Conservation (phyloP, 1,284 basidiomycete genomes). For the Inonotus obliquus region DNA sequence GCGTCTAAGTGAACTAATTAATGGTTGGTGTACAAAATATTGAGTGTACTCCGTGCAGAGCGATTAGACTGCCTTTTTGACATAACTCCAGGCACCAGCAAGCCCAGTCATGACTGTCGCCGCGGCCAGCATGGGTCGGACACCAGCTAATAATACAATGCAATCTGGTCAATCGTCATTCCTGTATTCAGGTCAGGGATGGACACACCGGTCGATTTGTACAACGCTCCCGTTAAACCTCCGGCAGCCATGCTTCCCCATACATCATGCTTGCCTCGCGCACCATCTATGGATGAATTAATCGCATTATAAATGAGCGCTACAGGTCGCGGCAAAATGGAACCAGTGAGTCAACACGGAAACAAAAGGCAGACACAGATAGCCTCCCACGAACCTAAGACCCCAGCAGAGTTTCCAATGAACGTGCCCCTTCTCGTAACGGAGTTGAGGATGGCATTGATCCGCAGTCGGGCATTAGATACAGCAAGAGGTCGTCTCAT, state of each 20-base stretch:
- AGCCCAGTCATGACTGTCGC: slow-evolving; percentile 84
- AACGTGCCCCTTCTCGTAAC: slow-evolving; percentile 96
- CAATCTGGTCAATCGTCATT: slow-evolving; percentile 6
- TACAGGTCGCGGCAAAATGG: slow-evolving; percentile 37
- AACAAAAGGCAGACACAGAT: slow-evolving; percentile 27
- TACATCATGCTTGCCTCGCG: slow-evolving; percentile 90
- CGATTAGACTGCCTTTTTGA: slow-evolving; percentile 72
- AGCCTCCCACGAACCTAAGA: slow-evolving; percentile 64
- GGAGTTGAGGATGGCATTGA: slow-evolving; percentile 96
- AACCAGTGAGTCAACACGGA: slow-evolving; percentile 20
- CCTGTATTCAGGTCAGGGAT: slow-evolving; percentile 32
- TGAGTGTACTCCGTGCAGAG: slow-evolving; percentile 9
- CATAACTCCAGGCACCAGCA: slow-evolving; percentile 89
- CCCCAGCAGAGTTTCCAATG: slow-evolving; percentile 97
- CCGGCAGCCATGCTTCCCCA: slow-evolving; percentile 91
- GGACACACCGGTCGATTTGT: slow-evolving; percentile 86
- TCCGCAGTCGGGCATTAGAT: slow-evolving; percentile 80
- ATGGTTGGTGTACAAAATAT: slow-evolving; percentile 12
- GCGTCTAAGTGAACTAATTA: slow-evolving; percentile 18
- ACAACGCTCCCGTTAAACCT: slow-evolving; percentile 86
- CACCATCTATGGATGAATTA: slow-evolving; percentile 89
- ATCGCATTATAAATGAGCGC: slow-evolving; percentile 96
- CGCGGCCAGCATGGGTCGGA: slow-evolving; percentile 84
- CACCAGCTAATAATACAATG: slow-evolving; percentile 62
- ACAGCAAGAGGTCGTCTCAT: slow-evolving; percentile 80